Evolutionary conservation across 352 stramenopile genomes (phyloP), one percentile per base, ranked within the genome.

Genomic region (Pythium folliculosum): DNA sequence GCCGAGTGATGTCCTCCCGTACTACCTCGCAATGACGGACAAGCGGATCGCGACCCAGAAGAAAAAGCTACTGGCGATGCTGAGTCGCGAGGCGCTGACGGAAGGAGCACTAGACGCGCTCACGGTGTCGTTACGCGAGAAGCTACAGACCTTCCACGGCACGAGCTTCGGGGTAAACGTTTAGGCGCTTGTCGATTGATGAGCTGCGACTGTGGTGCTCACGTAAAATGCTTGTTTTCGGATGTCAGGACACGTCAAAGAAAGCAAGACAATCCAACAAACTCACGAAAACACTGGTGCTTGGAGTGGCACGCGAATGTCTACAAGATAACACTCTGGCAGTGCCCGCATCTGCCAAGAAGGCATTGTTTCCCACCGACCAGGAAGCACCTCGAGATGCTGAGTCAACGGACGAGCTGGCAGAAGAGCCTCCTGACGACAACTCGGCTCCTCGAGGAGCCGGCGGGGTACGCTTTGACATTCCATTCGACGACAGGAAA

Each of bases 11-110:
- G 30, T 72, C 7, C 38, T 73, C 8, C 65, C 71, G 21, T 63
- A 81, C n/a, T 79, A 76, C 23, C 60, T 70, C 32, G 44, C 21
- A 5, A 78, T 78, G 69, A 75, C 65, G 14, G 30, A 60, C 19
- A 37, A 64, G 22, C 69, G 72, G 30, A 63, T 75, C 43, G 38
- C 43, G 2, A 35, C 22, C 3, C 66, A 72, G 47, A 51, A 54
- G 16, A 63, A 57, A n/a, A 67, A 68, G 52, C 45, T 76, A 13
- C 16, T 70, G 22, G 21, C 13, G 2, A 40, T 63, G 40, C 13
- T 70, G 21, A 19, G 19, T 22, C n/a, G 16, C 3, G 40, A 53
- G 17, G 13, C 16, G 9, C 60, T 40, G 37, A 49, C 48, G 0
- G 17, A 38, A 16, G 49, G 66, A 25, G 45, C 72, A 7, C 45